These are phyloP conservation scores for Henckelia pumila DNA, from an alignment of 257 asterid species.

Conservation along the genomic window DNA sequence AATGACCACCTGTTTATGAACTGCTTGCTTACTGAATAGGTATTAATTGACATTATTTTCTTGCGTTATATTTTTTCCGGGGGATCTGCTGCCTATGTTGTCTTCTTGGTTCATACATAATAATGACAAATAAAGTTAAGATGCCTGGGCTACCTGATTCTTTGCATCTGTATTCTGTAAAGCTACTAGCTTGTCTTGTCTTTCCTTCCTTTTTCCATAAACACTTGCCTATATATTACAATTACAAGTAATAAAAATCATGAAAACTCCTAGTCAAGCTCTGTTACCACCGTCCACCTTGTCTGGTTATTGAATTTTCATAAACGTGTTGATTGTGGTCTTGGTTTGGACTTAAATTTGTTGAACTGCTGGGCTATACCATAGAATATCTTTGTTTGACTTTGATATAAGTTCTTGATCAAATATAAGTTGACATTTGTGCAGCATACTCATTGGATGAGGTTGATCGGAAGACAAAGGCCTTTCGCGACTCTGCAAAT, in stretches of 20 bases:
- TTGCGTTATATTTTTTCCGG: neutral
- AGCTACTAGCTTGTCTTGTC: neutral
- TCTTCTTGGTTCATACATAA: neutral
- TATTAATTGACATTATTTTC: neutral
- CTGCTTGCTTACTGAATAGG: neutral
- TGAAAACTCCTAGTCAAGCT: neutral
- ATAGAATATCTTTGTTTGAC: neutral
- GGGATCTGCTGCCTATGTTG: no score
- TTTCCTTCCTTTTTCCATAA: neutral
- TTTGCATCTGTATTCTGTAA: neutral
- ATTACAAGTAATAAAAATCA: neutral
- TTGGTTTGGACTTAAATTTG: slow-evolving; percentile 16
- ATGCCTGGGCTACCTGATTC: neutral
- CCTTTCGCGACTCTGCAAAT: slow-evolving; percentile 52
- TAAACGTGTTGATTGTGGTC: slow-evolving; percentile 5
- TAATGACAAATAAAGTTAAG: neutral
- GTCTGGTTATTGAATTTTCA: slow-evolving; percentile 8
- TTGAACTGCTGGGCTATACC: neutral
- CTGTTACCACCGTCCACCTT: neutral
- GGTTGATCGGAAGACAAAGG: slow-evolving; percentile 59
- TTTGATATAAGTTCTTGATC: slow-evolving; percentile 1
- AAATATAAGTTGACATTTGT: slow-evolving; percentile 21
- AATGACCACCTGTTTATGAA: neutral
- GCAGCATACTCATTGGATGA: slow-evolving; percentile 77
- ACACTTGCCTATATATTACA: neutral